Base-by-base conservation (phyloP, 1,284 basidiomycete species). In the Neolentinus lepideus region DNA sequence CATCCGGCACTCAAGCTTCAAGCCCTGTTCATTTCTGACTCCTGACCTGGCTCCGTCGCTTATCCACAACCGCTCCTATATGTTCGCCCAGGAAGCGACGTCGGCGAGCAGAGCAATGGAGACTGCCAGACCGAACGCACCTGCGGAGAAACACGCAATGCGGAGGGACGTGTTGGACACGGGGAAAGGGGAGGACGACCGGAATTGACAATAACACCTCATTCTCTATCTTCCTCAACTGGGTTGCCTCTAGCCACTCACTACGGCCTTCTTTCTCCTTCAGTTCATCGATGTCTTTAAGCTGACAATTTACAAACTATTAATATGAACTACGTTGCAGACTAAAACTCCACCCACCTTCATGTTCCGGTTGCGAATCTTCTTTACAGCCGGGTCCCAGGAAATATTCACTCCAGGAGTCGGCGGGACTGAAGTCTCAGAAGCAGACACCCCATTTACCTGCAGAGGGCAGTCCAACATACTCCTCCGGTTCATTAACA, bases 211-310 rank as follows among this genome's bases (percentile, higher is more conserved):
- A n/a, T n/a, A n/a, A n/a, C n/a, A n/a, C 79, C 73, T 97, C 94
- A 6, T 85, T 85, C 43, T 94, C 92, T 63, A 98, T 96, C 81
- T 98, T 98, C 78, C 91, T 90, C 62, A 96, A 70, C 73, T 98
- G 95, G 24, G 94, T 98, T 58, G 86, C 88, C 71, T 98, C 95
- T 46, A 98, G 78, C 56, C 87, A 81, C 69, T 98, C 94, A 1
- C 95, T 94, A 50, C 88, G 82, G 64, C 82, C 85, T 25, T 84
- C 80, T 72, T 93, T 92, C 64, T 92, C 89, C 76, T 97, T 97
- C 55, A 98, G 81, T 65, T 98, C 94, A 33, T 96, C 92, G 62
- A 97, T 97, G 12, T 93, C 94, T 71, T 96, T 96, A 64, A 97
- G 79, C 91, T 96, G 61, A 55, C 59, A n/a, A n/a, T n/a, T n/a